Conservation (phyloP, 805 yeast species). For the Hanseniaspora taiwanica region DNA sequence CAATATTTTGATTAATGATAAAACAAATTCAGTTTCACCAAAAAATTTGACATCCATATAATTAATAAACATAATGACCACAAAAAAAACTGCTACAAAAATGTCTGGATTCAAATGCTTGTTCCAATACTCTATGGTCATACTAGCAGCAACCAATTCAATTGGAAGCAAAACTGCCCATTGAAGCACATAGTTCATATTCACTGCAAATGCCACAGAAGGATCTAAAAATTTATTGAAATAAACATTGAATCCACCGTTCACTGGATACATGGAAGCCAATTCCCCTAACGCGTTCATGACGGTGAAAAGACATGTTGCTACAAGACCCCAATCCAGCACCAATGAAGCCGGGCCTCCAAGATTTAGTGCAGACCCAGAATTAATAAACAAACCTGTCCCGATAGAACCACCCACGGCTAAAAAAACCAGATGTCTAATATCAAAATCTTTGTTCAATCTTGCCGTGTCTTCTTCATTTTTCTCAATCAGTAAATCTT, state of each 20-base stretch:
- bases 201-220: conserved; percentile 41
- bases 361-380: conserved; percentile 41
- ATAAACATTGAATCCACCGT: conserved; percentile 39
- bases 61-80: conserved; percentile 33
- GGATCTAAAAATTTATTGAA: conserved; percentile 42
- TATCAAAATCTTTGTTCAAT: neutral
- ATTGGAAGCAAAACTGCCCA: conserved; percentile 46
- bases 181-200: conserved; percentile 40
- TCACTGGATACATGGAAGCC: conserved; percentile 39
- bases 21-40: conserved; percentile 45
- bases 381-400: conserved; percentile 55
- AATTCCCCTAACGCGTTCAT: conserved; percentile 42
- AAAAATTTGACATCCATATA: conserved; percentile 40
- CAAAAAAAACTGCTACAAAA: conserved; percentile 45
- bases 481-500: neutral
- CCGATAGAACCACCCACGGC: conserved; percentile 60
- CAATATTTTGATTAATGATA: conserved; percentile 33
- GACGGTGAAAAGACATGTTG: conserved; percentile 46
- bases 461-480: neutral
- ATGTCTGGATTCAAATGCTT: conserved; percentile 39
- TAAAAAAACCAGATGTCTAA: conserved; percentile 44
- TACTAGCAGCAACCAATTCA: conserved; percentile 47
- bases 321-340: conserved; percentile 41
- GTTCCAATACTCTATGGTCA: conserved; percentile 46
- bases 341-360: conserved; percentile 58